These are phyloP conservation scores for Cryoendolithus antarcticus DNA, from an alignment of 2,329 filamentous ascomycete genomes.

Conservation along the genomic window DNA sequence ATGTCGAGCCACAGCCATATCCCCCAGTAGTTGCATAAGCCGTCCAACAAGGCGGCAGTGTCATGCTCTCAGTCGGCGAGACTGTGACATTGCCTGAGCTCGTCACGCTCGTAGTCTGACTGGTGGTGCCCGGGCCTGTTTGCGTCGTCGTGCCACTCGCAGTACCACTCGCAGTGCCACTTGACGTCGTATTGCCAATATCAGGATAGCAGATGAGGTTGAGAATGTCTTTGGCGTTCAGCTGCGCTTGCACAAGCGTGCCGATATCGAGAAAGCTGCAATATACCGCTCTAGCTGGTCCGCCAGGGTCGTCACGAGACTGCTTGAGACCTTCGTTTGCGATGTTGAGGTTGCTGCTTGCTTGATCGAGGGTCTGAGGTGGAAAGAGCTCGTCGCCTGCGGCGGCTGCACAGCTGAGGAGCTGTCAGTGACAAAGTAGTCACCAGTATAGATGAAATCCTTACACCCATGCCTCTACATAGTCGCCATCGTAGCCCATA, in stretches of 20 bases:
- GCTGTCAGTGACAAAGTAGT: neutral
- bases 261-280: conserved; percentile 2
- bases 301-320: neutral
- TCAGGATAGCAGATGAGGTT: conserved; percentile 2
- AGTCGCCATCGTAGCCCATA: conserved; percentile 1
- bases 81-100: too few relatives aligned
- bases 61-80: too few relatives aligned
- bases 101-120: too few relatives aligned
- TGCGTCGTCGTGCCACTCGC: too few relatives aligned
- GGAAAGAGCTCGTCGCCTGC: conserved; percentile 1
- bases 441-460: neutral
- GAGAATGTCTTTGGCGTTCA: conserved; percentile 1
- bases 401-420: conserved; percentile 2
- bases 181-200: too few relatives aligned
- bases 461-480: conserved; percentile 1
- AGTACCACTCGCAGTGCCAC: too few relatives aligned
- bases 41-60: too few relatives aligned
- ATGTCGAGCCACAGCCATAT: too few relatives aligned
- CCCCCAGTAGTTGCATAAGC: too few relatives aligned
- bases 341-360: neutral
- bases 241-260: conserved; percentile 1
- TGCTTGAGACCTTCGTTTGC: neutral
- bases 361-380: neutral
- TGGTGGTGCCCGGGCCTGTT: too few relatives aligned
- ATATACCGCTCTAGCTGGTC: neutral